Base-by-base conservation (phyloP, 2,329 filamentous ascomycete species). In the Madurella fahalii region DNA sequence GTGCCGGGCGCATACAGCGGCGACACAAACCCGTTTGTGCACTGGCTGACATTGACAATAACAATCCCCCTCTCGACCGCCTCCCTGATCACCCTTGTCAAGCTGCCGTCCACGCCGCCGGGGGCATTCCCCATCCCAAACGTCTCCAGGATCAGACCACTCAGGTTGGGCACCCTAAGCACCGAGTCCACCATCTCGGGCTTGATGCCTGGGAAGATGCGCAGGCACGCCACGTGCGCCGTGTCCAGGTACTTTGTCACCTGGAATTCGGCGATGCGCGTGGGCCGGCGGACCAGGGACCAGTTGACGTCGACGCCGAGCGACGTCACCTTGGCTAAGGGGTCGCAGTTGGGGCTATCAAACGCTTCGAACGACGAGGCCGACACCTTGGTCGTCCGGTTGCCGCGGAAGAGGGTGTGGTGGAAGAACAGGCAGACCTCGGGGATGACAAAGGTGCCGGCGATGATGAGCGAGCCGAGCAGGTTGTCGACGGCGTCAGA, bases 391-490 rank as follows among this genome's bases (percentile, higher is more conserved):
- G 89, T 94, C 9, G 89, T 85, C 56, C 92, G 79, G 71, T 95
- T 96, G 15, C 92, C 92, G 25, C 92, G 84, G 73, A 92, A 95
- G 17, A 96, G 81, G 62, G 86, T 90, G 74, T 95, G 89, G 71
- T 94, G 90, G 78, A 96, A 96, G 76, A 95, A 96, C 37, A 96
- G 79, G 68, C 90, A 92, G 50, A 96, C 92, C 69, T 96, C 92
- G 0, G 92, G 91, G 54, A 96, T 90, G 74, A 90, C 88, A 67
- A 95, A 95, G 57, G 94, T 94, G 34, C 90, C 90, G 2, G 92
- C 92, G 53, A 96, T 87, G 66, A 96, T 90, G 65, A 96, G 79
- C 1, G 90, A 92, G 17, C 89, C 89, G 5, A 96, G 81, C 12
- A 96, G 80, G 66, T 96, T 96, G 73, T 95, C 91, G 39, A 91